Conservation (phyloP, 306 rosid genomes). For the Betula pendula region DNA sequence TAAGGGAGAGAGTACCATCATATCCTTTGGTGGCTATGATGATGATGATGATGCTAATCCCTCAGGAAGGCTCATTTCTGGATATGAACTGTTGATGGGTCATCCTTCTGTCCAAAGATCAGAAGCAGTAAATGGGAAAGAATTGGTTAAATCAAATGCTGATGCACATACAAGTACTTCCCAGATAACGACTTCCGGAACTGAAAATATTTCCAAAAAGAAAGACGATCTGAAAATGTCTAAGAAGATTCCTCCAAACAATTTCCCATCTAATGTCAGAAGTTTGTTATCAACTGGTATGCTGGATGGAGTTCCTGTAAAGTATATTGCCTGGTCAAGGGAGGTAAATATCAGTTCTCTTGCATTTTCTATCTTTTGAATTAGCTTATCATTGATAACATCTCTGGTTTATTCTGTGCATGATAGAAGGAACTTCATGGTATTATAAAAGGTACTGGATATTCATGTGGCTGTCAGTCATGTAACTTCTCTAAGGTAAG, state of each 20-base stretch:
- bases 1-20: constrained; percentile 69
- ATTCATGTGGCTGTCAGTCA: constrained; percentile 64
- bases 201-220: constrained; percentile 40
- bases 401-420: constrained; percentile 46
- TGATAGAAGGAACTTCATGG: constrained; percentile 77
- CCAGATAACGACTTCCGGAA: constrained; percentile 35
- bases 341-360: constrained; percentile 62
- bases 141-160: constrained; percentile 37
- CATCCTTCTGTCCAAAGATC: constrained; percentile 36
- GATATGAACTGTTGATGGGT: constrained; percentile 60
- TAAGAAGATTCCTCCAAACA: constrained; percentile 60
- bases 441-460: constrained; percentile 70
- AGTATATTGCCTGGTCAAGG: constrained; percentile 76
- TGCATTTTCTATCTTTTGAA: constrained; percentile 37
- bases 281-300: constrained; percentile 84
- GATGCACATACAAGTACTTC: constrained; percentile 27
- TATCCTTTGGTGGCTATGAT: constrained; percentile 68
- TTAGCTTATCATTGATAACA: constrained; percentile 49
- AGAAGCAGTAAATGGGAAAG: constrained; percentile 44
- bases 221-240: constrained; percentile 56
- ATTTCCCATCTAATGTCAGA: constrained; percentile 78
- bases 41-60: constrained; percentile 49
- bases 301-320: constrained; percentile 87
- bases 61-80: constrained; percentile 40
- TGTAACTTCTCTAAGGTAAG: constrained; percentile 72